phyloP scores from a whole-genome alignment of 306 rosid species.

The Castanea crenata region DNA sequence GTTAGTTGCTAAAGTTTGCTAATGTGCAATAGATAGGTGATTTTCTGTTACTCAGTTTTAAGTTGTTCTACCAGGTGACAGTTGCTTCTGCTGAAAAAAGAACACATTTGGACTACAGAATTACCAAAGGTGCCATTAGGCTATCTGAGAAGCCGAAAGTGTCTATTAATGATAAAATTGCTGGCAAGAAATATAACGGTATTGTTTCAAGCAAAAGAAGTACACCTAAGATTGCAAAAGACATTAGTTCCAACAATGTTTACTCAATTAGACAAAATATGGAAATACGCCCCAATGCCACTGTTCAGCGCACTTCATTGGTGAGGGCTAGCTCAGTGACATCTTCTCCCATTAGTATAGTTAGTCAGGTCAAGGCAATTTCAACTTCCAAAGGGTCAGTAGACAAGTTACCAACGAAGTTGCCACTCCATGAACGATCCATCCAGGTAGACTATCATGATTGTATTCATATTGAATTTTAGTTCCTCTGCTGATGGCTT shows the following conservation, averaged over 20 bases:
- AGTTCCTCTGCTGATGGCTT: neutral
- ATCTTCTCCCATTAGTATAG: slow-evolving; percentile 4
- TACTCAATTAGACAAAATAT: neutral
- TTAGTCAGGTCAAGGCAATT: slow-evolving; percentile 4
- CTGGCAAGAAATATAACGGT: slow-evolving; percentile 8
- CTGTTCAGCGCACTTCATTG: slow-evolving; percentile 10
- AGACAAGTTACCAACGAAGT: slow-evolving; percentile 5
- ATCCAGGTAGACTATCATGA: slow-evolving; percentile 14
- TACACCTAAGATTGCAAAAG: neutral
- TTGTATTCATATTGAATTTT: neutral
- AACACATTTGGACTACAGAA: slow-evolving; percentile 1
- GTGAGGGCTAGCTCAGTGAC: slow-evolving; percentile 9
- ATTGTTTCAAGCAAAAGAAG: slow-evolving; percentile 9
- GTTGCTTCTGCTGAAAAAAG: slow-evolving; percentile 2
- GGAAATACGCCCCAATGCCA: slow-evolving; percentile 11
- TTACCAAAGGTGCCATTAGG: slow-evolving; percentile 1
- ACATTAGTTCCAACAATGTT: neutral
- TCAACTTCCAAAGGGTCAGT: neutral
- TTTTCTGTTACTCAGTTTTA: neutral
- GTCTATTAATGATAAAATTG: neutral
- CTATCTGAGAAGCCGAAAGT: slow-evolving; percentile 10
- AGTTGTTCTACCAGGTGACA: slow-evolving; percentile 14
- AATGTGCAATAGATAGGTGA: neutral
- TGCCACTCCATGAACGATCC: neutral
- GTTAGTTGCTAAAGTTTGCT: neutral